A percentile compares a stretch with the other conserved stretches of the same genome.
phyloP scores from a whole-genome alignment of 345 rosid genomes.

The Bruguiera parviflora region DNA sequence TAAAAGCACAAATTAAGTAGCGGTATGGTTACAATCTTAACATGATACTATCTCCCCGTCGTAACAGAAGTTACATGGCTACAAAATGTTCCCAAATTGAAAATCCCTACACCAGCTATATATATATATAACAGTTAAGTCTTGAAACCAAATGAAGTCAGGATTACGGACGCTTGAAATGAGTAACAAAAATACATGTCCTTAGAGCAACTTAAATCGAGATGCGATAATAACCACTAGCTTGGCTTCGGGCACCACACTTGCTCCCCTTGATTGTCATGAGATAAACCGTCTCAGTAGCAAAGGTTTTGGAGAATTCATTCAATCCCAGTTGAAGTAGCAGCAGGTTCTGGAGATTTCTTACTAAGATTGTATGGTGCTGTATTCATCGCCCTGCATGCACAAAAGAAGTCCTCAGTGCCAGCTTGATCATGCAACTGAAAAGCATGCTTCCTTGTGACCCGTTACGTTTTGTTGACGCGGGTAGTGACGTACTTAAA shows the following conservation, averaged over 20 bases:
- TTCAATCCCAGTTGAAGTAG: slow-evolving; percentile 20
- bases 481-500: not conserved
- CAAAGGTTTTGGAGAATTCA: slow-evolving; percentile 30
- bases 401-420: slow-evolving; percentile 5
- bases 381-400: slow-evolving; percentile 49
- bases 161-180: slow-evolving; percentile 9
- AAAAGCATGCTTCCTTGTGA: not conserved
- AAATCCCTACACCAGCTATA: slow-evolving; percentile 11
- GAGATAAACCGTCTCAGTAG: slow-evolving; percentile 1
- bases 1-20: too few relatives aligned
- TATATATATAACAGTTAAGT: not conserved
- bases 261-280: slow-evolving; percentile 9
- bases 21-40: not conserved
- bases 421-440: not conserved
- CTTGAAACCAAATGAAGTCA: slow-evolving; percentile 8
- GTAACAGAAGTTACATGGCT: slow-evolving; percentile 21
- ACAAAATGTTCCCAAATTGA: slow-evolving; percentile 12
- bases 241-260: not conserved
- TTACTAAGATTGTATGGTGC: slow-evolving; percentile 49
- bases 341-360: slow-evolving; percentile 41
- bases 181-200: slow-evolving; percentile 1
- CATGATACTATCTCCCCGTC: slow-evolving; percentile 20
- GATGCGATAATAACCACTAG: slow-evolving; percentile 11
- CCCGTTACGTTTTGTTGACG: not conserved
- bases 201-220: slow-evolving; percentile 19